phyloP scores from a whole-genome alignment of 129 eudicot species.

The Silybum marianum region DNA sequence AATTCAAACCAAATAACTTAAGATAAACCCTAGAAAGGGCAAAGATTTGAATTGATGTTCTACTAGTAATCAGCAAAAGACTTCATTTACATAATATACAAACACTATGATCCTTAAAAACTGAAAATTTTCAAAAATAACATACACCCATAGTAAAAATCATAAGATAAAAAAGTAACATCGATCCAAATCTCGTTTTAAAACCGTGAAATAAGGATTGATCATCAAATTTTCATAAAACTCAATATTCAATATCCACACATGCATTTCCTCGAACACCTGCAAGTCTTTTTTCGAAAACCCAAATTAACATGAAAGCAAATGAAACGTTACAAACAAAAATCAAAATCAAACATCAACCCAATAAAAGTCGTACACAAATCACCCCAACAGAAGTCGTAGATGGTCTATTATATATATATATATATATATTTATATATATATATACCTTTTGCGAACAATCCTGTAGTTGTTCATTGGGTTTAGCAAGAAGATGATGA shows the following conservation, averaged over 20 bases:
- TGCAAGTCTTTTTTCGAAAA: not conserved
- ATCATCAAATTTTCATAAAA: conserved; percentile 14
- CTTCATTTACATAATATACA: not conserved
- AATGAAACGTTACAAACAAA: not conserved
- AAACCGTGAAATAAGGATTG: conserved; percentile 17
- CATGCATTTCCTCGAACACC: conserved; percentile 31
- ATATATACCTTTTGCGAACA: conserved; percentile 26
- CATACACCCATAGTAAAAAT: not conserved
- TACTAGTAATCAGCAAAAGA: not conserved
- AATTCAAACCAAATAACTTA: not conserved
- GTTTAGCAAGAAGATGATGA: not conserved
- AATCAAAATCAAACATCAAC: not conserved
- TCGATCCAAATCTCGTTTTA: conserved; percentile 21
- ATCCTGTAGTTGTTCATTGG: conserved; percentile 1
- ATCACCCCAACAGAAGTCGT: not conserved
- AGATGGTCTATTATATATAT: too few relatives aligned
- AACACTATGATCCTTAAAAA: not conserved
- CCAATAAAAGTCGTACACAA: not conserved
- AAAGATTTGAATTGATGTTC: not conserved
- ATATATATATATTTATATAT: too few relatives aligned
- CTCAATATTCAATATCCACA: not conserved
- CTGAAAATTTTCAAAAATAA: not conserved
- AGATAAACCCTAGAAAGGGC: conserved; percentile 14
- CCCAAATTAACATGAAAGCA: not conserved
- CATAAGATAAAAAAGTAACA: conserved; percentile 2